phyloP scores from a whole-genome alignment of 1,284 basidiomycete species.

The Tetrapyrgos nigripes region DNA sequence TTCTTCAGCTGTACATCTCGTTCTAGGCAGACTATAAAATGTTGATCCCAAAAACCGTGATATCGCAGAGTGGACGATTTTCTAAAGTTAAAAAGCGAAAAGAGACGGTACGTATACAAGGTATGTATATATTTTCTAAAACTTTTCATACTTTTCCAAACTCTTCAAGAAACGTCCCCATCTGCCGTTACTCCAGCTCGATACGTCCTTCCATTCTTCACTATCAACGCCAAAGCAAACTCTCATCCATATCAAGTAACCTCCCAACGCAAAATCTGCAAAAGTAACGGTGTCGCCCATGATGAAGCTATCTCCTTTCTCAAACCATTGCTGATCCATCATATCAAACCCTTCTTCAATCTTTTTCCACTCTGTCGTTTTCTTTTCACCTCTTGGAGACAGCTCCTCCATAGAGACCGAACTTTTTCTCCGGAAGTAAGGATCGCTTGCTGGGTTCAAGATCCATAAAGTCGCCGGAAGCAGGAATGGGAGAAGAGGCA shows the following conservation, averaged over 20 bases:
- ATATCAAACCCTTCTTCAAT: constrained; percentile 27
- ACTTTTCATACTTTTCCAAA: constrained; percentile 4
- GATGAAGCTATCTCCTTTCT: constrained; percentile 34
- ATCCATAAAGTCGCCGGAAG: constrained; percentile 23
- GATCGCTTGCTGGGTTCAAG: constrained; percentile 37
- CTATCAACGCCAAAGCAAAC: constrained; percentile 8
- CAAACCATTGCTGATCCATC: constrained; percentile 30
- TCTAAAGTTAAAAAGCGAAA: too few relatives aligned
- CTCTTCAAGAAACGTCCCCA: constrained; percentile 10
- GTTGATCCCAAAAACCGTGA: too few relatives aligned
- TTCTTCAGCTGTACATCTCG: too few relatives aligned
- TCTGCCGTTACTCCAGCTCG: constrained; percentile 12
- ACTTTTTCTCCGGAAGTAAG: constrained; percentile 37
- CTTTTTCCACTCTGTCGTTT: constrained; percentile 30
- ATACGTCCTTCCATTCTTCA: constrained; percentile 15
- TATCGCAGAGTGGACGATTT: too few relatives aligned
- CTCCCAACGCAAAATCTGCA: constrained; percentile 13
- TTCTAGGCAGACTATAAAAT: too few relatives aligned
- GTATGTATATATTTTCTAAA: too few relatives aligned
- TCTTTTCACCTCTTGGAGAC: constrained; percentile 34
- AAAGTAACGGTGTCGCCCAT: constrained; percentile 22
- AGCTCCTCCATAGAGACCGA: constrained; percentile 38
- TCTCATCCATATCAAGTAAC: constrained; percentile 5
- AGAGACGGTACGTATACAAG: too few relatives aligned
- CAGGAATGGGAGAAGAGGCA: constrained; percentile 25